Evolutionary conservation across 306 rosid species (phyloP).

Genomic region (Sechiopsis laciniata): DNA sequence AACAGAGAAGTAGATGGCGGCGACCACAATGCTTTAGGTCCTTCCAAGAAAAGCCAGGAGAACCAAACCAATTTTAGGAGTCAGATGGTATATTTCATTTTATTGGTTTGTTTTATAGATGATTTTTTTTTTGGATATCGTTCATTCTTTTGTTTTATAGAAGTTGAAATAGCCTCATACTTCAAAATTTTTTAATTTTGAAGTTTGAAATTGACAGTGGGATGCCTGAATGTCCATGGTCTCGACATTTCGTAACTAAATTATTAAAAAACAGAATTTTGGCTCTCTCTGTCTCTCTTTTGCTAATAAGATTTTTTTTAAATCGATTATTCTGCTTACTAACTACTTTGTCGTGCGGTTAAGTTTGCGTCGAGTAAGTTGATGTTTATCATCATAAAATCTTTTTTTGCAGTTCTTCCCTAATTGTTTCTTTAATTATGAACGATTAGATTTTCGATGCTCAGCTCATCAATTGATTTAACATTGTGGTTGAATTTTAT

Average conservation of each 20-base stretch:
- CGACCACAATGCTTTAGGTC: slow-evolving; percentile 40
- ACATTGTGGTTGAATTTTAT: background rate
- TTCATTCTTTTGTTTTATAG: slow-evolving; percentile 4
- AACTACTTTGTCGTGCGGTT: background rate
- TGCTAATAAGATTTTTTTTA: background rate
- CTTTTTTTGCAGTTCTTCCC: background rate
- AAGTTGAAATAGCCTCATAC: background rate
- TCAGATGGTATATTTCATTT: slow-evolving; percentile 69
- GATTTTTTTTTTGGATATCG: too few relatives aligned
- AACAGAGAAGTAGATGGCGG: slow-evolving; percentile 59
- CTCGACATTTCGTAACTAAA: background rate
- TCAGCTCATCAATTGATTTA: background rate
- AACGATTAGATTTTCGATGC: background rate
- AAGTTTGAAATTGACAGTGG: background rate
- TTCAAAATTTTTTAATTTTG: background rate
- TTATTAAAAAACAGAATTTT: background rate
- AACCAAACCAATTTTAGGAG: slow-evolving; percentile 54
- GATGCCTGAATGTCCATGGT: slow-evolving; percentile 24
- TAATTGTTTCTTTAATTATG: background rate
- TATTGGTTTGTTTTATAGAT: slow-evolving; percentile 23
- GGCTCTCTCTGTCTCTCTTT: background rate
- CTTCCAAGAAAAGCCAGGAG: slow-evolving; percentile 68
- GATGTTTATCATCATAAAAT: background rate
- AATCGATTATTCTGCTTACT: background rate
- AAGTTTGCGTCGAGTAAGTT: background rate